Base-by-base conservation (phyloP, 768 basidiomycete genomes). In the Suillus paluster region DNA sequence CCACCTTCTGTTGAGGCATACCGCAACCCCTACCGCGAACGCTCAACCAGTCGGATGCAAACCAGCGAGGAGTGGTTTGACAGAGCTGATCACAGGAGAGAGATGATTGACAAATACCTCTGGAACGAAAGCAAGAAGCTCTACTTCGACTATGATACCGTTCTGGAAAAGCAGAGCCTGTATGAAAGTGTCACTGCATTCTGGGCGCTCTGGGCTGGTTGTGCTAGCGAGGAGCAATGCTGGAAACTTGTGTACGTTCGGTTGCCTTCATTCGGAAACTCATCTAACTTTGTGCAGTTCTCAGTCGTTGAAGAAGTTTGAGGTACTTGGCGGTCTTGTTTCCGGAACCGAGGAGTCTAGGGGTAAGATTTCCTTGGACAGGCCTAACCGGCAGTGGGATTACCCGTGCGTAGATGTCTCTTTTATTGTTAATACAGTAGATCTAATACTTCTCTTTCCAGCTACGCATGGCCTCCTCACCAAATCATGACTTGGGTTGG, bases 401-500 rank as follows among this genome's bases (percentile, higher is more conserved):
- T 96, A 95, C 76, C 97, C 95, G 80, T 95, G 79, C 67, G 92
- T 87, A 39, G 9, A 49, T 21, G 59, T 56, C 25, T 55, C 65
- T 57, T 54, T 57, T 17, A 65, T 57, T 61, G 46, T 12, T 19
- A n/a, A 52, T 57, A 30, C 34, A 45, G 34, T 19, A 10, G 8
- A 19, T 5, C 61, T 73, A 5, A 75, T 38, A 0, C 5, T 34
- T 38, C 0, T 21, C 57, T 60, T 39, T 50, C 34, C 66, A 89
- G 88, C 67, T 91, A 91, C 68, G 90, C 90, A 65, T 92, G 89
- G 93, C 93, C 93, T n/a, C 93, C 95, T 54, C 95, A 98, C 75
- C 97, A 99, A 76, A 97, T 99, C 71, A 98, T 99, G 92, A 81
- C 91, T 2, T 99, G 97, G 97, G 95, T 98, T 57, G 97, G 95